Conservation (phyloP, 2,329 filamentous ascomycete species). For the Cordyceps cateniannulata region DNA sequence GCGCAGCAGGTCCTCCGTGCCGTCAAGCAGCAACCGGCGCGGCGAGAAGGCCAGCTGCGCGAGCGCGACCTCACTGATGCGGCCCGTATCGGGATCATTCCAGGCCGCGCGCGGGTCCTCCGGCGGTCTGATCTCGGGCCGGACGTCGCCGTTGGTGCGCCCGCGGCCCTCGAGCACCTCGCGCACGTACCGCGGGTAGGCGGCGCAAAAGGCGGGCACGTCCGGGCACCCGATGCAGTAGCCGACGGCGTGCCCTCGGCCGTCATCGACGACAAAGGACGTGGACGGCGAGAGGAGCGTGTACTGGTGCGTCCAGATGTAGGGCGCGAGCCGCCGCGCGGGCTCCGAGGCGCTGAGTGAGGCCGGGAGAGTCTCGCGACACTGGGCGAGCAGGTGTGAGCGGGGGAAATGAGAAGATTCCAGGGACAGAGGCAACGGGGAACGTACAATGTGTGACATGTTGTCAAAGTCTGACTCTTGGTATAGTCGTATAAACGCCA, state of each 20-base stretch:
- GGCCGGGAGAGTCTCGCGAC: slow-evolving; percentile 40
- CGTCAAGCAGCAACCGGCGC: slow-evolving; percentile 31
- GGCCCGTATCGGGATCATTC: slow-evolving; percentile 19
- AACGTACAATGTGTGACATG: slow-evolving; percentile 35
- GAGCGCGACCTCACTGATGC: slow-evolving; percentile 25
- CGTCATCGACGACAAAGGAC: slow-evolving; percentile 44
- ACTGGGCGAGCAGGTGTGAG: slow-evolving; percentile 32
- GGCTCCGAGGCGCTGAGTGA: slow-evolving; percentile 30
- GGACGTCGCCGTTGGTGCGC: slow-evolving; percentile 2
- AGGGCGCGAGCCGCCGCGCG: slow-evolving; percentile 34
- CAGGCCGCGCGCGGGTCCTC: slow-evolving; percentile 25
- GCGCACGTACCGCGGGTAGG: slow-evolving; percentile 32
- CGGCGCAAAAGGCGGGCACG: slow-evolving; percentile 31
- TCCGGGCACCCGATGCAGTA: slow-evolving; percentile 43
- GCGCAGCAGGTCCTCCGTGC: slow-evolving; percentile 28
- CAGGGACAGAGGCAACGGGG: background rate
- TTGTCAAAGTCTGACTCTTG: slow-evolving; percentile 32
- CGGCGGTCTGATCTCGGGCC: background rate
- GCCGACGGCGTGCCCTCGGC: slow-evolving; percentile 36
- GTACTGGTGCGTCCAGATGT: slow-evolving; percentile 47
- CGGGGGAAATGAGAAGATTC: background rate
- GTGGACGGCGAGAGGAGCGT: slow-evolving; percentile 37
- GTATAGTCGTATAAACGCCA: slow-evolving; percentile 41
- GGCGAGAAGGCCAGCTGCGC: slow-evolving; percentile 36
- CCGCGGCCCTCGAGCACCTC: slow-evolving; percentile 25